Evolutionary conservation across 148 eudicot species (phyloP).

Genomic region (Rhododendron ovatum): DNA sequence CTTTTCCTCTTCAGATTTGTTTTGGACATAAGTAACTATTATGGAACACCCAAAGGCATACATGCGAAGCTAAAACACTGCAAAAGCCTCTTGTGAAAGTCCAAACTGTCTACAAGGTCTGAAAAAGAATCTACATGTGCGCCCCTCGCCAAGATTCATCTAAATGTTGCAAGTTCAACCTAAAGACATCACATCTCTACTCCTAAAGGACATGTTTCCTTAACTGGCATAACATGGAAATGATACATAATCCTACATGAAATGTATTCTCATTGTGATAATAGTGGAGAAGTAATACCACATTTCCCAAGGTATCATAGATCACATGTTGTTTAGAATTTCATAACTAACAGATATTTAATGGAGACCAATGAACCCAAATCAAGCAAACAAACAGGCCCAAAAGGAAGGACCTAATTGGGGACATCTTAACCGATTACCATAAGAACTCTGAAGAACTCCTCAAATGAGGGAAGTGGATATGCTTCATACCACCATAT

Average conservation of each 20-base stretch:
- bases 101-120: neutral
- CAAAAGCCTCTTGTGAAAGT: neutral
- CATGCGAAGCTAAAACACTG: neutral
- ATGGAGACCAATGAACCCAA: neutral
- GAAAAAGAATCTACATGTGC: neutral
- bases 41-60: neutral
- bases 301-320: neutral
- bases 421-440: neutral
- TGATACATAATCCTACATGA: neutral
- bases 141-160: neutral
- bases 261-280: neutral
- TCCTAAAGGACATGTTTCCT: neutral
- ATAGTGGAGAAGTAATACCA: neutral
- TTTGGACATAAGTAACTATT: neutral
- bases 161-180: neutral
- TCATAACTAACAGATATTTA: neutral
- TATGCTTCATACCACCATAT: neutral
- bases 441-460: neutral
- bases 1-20: neutral
- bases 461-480: neutral
- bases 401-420: neutral
- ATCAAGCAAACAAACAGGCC: neutral
- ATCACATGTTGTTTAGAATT: neutral
- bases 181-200: neutral
- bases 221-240: neutral